Percentiles rank a stretch among this genome's conserved stretches.
phyloP scores from a whole-genome alignment of 2,329 filamentous ascomycete genomes.

The Fusarium keratoplasticum region DNA sequence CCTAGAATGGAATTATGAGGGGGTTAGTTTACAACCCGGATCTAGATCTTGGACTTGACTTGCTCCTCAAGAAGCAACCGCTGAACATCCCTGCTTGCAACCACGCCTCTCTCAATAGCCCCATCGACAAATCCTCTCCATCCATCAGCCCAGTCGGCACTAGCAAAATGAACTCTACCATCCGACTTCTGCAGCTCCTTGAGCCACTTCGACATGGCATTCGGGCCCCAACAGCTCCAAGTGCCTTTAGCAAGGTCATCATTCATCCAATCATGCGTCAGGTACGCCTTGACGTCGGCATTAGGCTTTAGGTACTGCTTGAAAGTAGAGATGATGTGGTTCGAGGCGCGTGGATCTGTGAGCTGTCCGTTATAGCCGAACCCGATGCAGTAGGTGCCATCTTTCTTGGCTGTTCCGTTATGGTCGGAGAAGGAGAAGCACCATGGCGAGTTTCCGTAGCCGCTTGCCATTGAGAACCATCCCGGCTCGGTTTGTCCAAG shows the following conservation, averaged over 20 bases:
- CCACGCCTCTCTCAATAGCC: conserved; percentile 33
- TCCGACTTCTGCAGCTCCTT: conserved; percentile 25
- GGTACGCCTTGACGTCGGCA: conserved; percentile 23
- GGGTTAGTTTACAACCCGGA: fast-evolving
- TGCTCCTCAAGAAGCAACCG: background rate
- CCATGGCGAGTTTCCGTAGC: conserved; percentile 10
- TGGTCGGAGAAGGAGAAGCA: conserved; percentile 35
- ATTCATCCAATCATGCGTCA: conserved; percentile 37
- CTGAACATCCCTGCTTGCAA: background rate
- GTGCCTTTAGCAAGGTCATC: conserved; percentile 23
- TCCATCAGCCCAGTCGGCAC: conserved; percentile 37
- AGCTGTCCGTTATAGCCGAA: conserved; percentile 25
- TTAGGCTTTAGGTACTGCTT: conserved; percentile 11
- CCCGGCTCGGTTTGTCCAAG: background rate
- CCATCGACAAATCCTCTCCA: conserved; percentile 42
- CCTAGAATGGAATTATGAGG: background rate
- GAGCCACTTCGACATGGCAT: conserved; percentile 10
- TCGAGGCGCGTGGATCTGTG: background rate
- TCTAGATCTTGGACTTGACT: background rate
- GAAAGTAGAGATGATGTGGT: conserved; percentile 8
- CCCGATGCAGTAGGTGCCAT: conserved; percentile 32
- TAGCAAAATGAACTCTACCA: conserved; percentile 34
- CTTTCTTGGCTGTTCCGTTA: conserved; percentile 16
- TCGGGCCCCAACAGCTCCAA: conserved; percentile 36
- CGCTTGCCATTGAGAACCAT: conserved; percentile 21